Base-by-base conservation (phyloP, 1,284 basidiomycete genomes). In the Fomitopsis palustris region DNA sequence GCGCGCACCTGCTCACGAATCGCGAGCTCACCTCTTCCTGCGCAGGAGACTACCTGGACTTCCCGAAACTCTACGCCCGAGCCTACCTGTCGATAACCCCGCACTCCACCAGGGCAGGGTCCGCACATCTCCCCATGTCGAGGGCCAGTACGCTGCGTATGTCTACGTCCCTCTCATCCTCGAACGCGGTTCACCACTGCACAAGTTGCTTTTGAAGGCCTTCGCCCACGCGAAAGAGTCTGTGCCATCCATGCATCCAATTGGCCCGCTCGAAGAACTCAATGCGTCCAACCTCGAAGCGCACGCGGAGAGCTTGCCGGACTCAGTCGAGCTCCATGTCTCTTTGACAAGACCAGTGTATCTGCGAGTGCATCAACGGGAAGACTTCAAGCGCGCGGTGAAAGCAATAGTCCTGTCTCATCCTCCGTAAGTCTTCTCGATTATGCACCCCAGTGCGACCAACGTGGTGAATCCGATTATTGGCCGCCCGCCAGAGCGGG, bases 111-210 rank as follows among this genome's bases (percentile, higher is more conserved):
- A 93, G 74, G 92, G 92, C 16, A 82, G 93, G n/a, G 76, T 77
- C 54, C 82, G 92, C n/a, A 77, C 82, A 0, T 78, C 75, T 0
- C 89, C 91, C 0, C 89, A 93, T 67, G 82, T 91, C 10, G 88
- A 92, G 29, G 93, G 92, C 0, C 90, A 93, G 70, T 93, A 83
- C 69, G 84, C 87, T 1, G 79, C 87, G 16, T 84, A 93, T 74
- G 80, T 93, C 58, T 94, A 89, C 69, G 77, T 92, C 10, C 81
- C 87, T 2, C 67, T 92, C 55, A 61, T 70, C 23, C 58, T 90
- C 29, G 70, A 76, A 16, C 72, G 64, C 41, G 70, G 67, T 33
- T 76, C 81, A 16, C 62, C 74, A 19, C 70, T 89, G 53, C 72
- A 74, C 61, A 71, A 73, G 31, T 63, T 88, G n/a, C 61, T 92